phyloP scores from a whole-genome alignment of 805 yeast genomes.

The Candida jianshihensis region DNA sequence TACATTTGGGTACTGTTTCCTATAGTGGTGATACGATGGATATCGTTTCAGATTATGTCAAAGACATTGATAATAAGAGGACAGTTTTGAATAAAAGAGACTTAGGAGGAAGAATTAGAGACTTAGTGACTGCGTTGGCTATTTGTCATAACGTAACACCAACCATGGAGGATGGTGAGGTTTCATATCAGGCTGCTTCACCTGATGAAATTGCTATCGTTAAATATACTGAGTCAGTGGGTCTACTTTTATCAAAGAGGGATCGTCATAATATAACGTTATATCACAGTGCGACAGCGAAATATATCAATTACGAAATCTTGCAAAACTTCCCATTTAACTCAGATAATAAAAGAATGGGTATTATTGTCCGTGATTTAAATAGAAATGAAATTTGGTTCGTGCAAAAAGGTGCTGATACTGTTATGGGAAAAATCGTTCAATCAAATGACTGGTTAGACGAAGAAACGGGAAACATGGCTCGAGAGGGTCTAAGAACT shows the following conservation, averaged over 20 bases:
- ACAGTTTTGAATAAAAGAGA: conserved; percentile 49
- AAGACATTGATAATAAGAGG: conserved; percentile 16
- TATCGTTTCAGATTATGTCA: conserved; percentile 67
- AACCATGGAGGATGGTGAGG: conserved; percentile 65
- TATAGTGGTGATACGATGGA: conserved; percentile 92
- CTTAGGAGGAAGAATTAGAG: conserved; percentile 68
- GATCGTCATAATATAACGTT: conserved; percentile 74
- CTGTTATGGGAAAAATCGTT: conserved; percentile 83
- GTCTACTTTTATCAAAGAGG: conserved; percentile 70
- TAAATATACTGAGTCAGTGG: conserved; percentile 80
- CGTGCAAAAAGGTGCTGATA: conserved; percentile 91
- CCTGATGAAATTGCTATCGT: conserved; percentile 99
- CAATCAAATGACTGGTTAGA: conserved; percentile 91
- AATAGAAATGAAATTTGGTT: conserved; percentile 73
- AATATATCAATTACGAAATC: conserved; percentile 52
- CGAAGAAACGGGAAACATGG: conserved; percentile 96
- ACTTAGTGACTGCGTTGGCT: conserved; percentile 74
- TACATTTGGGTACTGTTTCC: conserved; percentile 88
- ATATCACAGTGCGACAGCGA: conserved; percentile 52
- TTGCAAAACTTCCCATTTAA: conserved; percentile 88
- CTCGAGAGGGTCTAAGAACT: conserved; percentile 95
- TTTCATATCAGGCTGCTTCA: conserved; percentile 93
- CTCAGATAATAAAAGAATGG: conserved; percentile 96
- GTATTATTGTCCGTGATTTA: conserved; percentile 65
- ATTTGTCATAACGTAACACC: conserved; percentile 98